Evolutionary conservation across 2,329 filamentous ascomycete genomes (phyloP).

Genomic region (Neospermospora avenae): DNA sequence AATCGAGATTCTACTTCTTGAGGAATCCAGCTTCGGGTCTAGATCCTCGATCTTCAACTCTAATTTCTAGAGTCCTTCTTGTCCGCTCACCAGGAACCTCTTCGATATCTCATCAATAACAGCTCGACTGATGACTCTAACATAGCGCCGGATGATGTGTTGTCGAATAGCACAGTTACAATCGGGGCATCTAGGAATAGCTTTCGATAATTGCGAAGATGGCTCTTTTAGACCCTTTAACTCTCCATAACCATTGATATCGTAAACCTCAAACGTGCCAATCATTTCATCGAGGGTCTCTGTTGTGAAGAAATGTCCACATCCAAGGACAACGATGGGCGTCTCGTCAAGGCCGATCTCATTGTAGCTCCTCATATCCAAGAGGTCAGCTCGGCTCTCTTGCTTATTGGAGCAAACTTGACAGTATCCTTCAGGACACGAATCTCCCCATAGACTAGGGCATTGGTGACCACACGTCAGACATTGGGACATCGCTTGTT

Average conservation of each 20-base stretch:
- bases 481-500: conserved; percentile 37
- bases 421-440: conserved; percentile 55
- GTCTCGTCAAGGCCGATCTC: conserved; percentile 56
- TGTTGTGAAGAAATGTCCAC: conserved; percentile 60
- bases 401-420: conserved; percentile 47
- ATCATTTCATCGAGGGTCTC: conserved; percentile 60
- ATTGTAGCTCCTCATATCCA: conserved; percentile 49
- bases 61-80: conserved; percentile 1
- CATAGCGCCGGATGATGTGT: conserved; percentile 37
- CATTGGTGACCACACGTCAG: neutral
- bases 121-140: conserved; percentile 35
- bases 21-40: neutral
- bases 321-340: conserved; percentile 60
- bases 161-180: conserved; percentile 28
- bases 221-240: neutral
- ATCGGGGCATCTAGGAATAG: neutral
- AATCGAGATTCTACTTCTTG: neutral
- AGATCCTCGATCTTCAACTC: neutral
- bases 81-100: conserved; percentile 35
- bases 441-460: conserved; percentile 45
- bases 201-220: neutral
- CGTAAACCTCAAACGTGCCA: conserved; percentile 50
- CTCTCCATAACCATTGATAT: conserved; percentile 36
- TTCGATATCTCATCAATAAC: conserved; percentile 34
- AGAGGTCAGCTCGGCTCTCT: conserved; percentile 49